Conservation (phyloP, 2,329 filamentous ascomycete genomes). For the Pseudogymnoascus sp. region DNA sequence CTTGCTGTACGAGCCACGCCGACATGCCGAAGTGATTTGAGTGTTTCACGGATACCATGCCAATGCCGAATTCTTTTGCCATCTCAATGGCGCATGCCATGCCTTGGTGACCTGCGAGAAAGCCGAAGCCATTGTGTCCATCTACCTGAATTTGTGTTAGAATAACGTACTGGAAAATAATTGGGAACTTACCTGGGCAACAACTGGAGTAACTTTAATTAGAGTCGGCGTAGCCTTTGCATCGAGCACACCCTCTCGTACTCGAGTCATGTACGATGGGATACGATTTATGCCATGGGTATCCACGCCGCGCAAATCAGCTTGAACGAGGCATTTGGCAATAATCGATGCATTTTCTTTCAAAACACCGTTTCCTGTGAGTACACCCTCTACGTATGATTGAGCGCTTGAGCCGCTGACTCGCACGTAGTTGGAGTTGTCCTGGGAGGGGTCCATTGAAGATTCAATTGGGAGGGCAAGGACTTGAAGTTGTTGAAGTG, state of each 20-base stretch:
- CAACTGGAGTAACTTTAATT: constrained; percentile 57
- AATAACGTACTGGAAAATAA: neutral
- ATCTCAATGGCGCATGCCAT: constrained; percentile 62
- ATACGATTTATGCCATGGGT: constrained; percentile 73
- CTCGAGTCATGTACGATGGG: constrained; percentile 66
- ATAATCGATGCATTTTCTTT: constrained; percentile 51
- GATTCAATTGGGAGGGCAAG: neutral
- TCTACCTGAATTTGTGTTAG: constrained; percentile 36
- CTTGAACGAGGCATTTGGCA: constrained; percentile 60
- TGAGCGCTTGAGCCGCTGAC: neutral
- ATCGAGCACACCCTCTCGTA: constrained; percentile 61
- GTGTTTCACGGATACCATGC: constrained; percentile 66
- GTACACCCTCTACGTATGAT: constrained; percentile 44
- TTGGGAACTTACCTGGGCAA: constrained; percentile 47
- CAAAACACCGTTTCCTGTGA: constrained; percentile 53
- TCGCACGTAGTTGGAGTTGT: neutral
- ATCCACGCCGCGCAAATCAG: constrained; percentile 70
- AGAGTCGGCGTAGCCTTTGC: constrained; percentile 50
- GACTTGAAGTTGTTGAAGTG: neutral
- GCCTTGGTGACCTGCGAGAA: constrained; percentile 56
- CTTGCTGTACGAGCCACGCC: constrained; percentile 72
- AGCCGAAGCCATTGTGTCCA: constrained; percentile 66
- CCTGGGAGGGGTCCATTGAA: neutral
- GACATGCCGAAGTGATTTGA: constrained; percentile 81
- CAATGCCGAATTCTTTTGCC: constrained; percentile 58